These are phyloP conservation scores for Entamoeba moshkovskii DNA, from an alignment of 208 protist species.

Conservation along the genomic window DNA sequence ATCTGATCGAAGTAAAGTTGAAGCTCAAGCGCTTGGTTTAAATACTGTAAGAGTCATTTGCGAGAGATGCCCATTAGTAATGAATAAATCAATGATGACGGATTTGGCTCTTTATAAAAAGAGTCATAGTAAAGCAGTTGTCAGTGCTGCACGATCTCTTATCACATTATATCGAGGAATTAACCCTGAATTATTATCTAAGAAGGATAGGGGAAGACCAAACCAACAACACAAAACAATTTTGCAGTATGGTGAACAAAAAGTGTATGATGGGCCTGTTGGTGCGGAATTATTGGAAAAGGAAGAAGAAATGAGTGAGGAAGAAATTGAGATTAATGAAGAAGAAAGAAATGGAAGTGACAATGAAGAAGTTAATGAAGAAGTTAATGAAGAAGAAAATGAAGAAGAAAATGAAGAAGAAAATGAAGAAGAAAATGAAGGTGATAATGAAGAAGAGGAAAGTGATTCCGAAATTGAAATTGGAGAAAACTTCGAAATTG, in stretches of 20 bases:
- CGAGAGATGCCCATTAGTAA: conserved; percentile 70
- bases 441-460: background rate
- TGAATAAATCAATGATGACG: conserved; percentile 67
- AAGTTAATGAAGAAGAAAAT: no score
- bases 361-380: no score
- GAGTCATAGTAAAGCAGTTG: conserved; percentile 68
- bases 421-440: background rate
- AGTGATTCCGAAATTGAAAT: background rate
- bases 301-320: background rate
- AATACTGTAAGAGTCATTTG: conserved; percentile 85
- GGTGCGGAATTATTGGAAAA: background rate
- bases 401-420: background rate
- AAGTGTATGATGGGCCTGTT: no score
- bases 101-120: conserved; percentile 51
- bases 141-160: conserved; percentile 73
- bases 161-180: conserved; percentile 76
- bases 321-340: background rate
- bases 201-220: conserved; percentile 58
- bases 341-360: background rate
- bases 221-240: no score
- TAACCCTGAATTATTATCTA: conserved; percentile 74
- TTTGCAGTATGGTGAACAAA: no score
- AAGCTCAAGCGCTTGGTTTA: conserved; percentile 71
- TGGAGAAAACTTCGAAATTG: background rate
- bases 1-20: conserved; percentile 63